A percentile compares a stretch with the other conserved stretches of the same genome.
Evolutionary conservation across 352 stramenopile species (phyloP).

Genomic region (Phytophthora uliginosa): DNA sequence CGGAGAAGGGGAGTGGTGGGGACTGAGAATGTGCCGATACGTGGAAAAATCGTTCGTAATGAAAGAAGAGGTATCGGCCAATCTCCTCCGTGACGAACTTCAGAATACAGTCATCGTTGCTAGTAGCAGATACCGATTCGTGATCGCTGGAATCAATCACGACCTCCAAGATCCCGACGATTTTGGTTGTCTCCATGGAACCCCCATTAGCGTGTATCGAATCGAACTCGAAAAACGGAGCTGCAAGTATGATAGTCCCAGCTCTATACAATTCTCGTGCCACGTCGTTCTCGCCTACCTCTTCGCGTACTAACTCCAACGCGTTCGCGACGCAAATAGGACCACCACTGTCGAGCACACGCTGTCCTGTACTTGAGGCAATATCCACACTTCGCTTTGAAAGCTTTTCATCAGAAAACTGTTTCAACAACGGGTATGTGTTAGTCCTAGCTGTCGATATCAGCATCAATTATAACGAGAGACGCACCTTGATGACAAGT

Average conservation of each 20-base stretch:
- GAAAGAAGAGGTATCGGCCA: constrained; percentile 78
- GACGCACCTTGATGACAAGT: constrained; percentile 71
- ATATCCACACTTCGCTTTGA: constrained; percentile 50
- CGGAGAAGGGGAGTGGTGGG: constrained; percentile 8
- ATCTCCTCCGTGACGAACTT: constrained; percentile 73
- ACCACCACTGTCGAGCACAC: constrained; percentile 42
- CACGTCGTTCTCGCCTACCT: constrained; percentile 33
- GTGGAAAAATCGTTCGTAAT: constrained; percentile 78
- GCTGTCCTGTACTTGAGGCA: constrained; percentile 39
- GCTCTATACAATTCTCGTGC: constrained; percentile 48
- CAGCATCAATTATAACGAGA: not conserved
- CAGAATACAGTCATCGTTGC: constrained; percentile 79
- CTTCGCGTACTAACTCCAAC: constrained; percentile 16
- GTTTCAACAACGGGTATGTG: not conserved
- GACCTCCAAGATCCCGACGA: constrained; percentile 76
- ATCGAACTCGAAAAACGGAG: constrained; percentile 46
- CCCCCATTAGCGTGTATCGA: constrained; percentile 23
- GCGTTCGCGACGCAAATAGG: constrained; percentile 40
- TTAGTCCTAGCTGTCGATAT: not conserved
- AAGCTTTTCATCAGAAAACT: constrained; percentile 75
- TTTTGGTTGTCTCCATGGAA: constrained; percentile 31
- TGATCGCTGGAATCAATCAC: constrained; percentile 46
- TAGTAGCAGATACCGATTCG: constrained; percentile 29
- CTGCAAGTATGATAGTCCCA: constrained; percentile 58
- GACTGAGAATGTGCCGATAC: constrained; percentile 21